phyloP scores from a whole-genome alignment of 2,329 filamentous ascomycete species.

The Lecanicillium sp. region DNA sequence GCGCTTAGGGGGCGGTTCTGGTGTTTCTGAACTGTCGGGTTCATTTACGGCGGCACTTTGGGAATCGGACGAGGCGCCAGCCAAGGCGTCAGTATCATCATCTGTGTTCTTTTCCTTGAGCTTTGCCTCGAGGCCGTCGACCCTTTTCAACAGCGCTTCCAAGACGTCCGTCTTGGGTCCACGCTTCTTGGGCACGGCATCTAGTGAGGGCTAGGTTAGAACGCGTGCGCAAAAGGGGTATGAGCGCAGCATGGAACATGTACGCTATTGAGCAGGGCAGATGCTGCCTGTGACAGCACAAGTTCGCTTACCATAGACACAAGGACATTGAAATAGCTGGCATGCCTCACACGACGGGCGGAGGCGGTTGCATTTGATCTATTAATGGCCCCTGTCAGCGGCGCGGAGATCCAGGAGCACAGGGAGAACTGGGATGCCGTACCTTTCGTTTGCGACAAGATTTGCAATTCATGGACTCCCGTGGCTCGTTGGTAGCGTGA shows the following conservation, averaged over 20 bases:
- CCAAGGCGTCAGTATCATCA: slow-evolving; percentile 3
- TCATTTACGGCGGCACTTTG: slow-evolving; percentile 9
- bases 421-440: slow-evolving; percentile 17
- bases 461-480: slow-evolving; percentile 94
- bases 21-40: slow-evolving; percentile 18
- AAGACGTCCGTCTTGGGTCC: slow-evolving; percentile 86
- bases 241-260: too few relatives aligned
- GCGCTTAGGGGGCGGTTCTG: slow-evolving; percentile 34
- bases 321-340: slow-evolving; percentile 80
- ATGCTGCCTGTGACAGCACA: background rate
- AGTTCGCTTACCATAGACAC: slow-evolving; percentile 66
- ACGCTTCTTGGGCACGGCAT: slow-evolving; percentile 83
- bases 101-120: slow-evolving; percentile 58
- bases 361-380: slow-evolving; percentile 90
- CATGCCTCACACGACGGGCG: slow-evolving; percentile 83
- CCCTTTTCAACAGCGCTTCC: slow-evolving; percentile 74
- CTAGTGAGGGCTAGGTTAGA: slow-evolving; percentile 31
- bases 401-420: background rate
- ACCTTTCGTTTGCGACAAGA: slow-evolving; percentile 91
- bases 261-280: too few relatives aligned
- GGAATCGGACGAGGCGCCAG: slow-evolving; percentile 1
- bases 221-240: background rate
- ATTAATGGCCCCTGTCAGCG: slow-evolving; percentile 8
- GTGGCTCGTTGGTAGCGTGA: slow-evolving; percentile 65
- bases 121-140: slow-evolving; percentile 76